Evolutionary conservation across 2,329 filamentous ascomycete species (phyloP).

Genomic region (Fusarium temperatum): DNA sequence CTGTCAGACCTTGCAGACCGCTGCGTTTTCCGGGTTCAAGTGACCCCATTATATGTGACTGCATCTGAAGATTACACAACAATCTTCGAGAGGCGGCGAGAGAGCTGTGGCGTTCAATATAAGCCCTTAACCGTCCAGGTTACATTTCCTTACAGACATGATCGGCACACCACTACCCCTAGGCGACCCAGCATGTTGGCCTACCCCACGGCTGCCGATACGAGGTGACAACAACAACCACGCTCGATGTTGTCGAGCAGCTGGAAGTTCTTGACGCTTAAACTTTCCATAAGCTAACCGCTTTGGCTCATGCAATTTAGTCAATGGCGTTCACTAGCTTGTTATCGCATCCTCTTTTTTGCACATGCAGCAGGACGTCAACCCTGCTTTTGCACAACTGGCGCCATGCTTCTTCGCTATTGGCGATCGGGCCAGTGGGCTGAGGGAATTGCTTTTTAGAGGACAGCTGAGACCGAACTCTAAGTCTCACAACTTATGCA

Average conservation of each 20-base stretch:
- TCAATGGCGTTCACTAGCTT: slow-evolving; percentile 17
- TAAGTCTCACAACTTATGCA: slow-evolving; percentile 25
- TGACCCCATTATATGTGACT: slow-evolving; percentile 4
- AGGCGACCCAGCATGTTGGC: slow-evolving; percentile 27
- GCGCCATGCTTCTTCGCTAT: slow-evolving; percentile 5
- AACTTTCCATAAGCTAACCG: slow-evolving; percentile 18
- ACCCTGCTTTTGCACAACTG: slow-evolving; percentile 7
- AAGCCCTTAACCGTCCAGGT: slow-evolving; percentile 23
- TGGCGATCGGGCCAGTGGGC: background rate
- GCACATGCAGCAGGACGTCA: slow-evolving; percentile 1
- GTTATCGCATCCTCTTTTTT: slow-evolving; percentile 7
- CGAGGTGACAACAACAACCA: slow-evolving; percentile 24
- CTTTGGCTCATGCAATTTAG: slow-evolving; percentile 1
- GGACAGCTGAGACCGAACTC: slow-evolving; percentile 16
- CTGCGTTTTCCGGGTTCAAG: slow-evolving; percentile 12
- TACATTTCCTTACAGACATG: slow-evolving; percentile 23
- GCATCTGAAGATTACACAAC: slow-evolving; percentile 19
- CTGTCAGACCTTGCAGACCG: slow-evolving; percentile 20
- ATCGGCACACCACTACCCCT: slow-evolving; percentile 21
- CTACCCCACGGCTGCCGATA: slow-evolving; percentile 24
- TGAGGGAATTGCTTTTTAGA: background rate
- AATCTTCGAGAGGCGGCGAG: slow-evolving; percentile 3
- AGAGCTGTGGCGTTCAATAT: slow-evolving; percentile 28
- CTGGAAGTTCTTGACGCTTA: slow-evolving; percentile 13
- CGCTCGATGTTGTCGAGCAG: background rate